phyloP scores from a whole-genome alignment of 192 early-diverging fungal genomes.

The Coemansia sp. region DNA sequence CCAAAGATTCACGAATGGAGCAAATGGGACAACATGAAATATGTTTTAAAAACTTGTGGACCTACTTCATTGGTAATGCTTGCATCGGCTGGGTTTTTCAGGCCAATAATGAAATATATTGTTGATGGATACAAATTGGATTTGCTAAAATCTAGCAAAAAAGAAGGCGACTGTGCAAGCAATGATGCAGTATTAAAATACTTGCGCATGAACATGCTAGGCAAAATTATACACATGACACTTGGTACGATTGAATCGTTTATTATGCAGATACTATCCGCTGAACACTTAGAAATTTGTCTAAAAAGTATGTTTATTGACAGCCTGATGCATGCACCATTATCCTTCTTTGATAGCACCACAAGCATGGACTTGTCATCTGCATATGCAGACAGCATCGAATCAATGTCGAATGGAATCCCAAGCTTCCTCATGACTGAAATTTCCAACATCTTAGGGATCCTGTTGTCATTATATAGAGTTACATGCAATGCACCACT shows the following conservation, averaged over 20 bases:
- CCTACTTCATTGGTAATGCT: conserved; percentile 9
- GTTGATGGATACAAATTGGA: too few species aligned
- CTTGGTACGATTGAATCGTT: neutral
- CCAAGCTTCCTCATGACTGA: conserved; percentile 17
- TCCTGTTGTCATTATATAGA: conserved; percentile 20
- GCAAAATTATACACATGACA: neutral
- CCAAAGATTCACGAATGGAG: conserved; percentile 18
- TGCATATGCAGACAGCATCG: conserved; percentile 10
- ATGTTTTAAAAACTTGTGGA: conserved; percentile 19
- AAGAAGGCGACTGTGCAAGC: neutral
- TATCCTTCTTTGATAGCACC: conserved; percentile 38
- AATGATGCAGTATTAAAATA: conserved; percentile 13
- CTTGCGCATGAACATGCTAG: conserved; percentile 24
- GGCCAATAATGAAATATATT: conserved; percentile 15
- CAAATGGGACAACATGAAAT: conserved; percentile 25
- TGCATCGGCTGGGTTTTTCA: conserved; percentile 14
- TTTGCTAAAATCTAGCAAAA: conserved; percentile 5
- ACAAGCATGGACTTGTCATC: conserved; percentile 15
- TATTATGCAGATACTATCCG: neutral
- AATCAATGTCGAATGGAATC: neutral
- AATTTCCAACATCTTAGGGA: conserved; percentile 1
- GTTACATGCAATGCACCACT: conserved; percentile 16
- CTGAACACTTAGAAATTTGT: conserved; percentile 7
- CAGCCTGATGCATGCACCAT: conserved; percentile 28
- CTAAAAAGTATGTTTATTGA: conserved; percentile 20